Conservation (phyloP, 345 rosid genomes). For the Pugionium cornutum region DNA sequence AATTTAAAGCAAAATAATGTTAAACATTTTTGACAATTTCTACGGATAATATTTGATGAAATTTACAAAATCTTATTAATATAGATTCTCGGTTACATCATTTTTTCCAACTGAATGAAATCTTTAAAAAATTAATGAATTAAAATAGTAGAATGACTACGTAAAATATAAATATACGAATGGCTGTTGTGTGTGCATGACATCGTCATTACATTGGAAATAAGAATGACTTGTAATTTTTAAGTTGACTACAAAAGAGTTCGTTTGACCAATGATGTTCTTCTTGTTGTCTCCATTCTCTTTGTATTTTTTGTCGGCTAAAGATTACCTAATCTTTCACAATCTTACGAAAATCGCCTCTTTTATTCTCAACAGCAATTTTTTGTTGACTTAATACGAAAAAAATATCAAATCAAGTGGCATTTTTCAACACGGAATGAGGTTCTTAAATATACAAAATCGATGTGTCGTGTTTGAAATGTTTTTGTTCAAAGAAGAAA, state of each 20-base stretch:
- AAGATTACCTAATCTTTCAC: conserved; percentile 36
- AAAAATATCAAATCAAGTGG: conserved; percentile 10
- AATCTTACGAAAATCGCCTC: conserved; percentile 24
- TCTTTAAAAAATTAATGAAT: neutral
- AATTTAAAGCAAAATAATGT: no score
- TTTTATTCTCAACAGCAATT: conserved; percentile 18
- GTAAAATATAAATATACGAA: no score
- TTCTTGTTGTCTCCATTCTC: conserved; percentile 34
- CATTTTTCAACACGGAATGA: conserved; percentile 33
- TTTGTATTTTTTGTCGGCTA: conserved; percentile 35
- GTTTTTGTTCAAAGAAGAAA: conserved; percentile 3
- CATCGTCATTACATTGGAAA: conserved; percentile 30
- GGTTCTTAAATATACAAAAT: neutral
- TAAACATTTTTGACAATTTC: neutral
- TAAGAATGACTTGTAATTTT: conserved; percentile 16
- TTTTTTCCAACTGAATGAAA: neutral
- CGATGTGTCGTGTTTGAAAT: conserved; percentile 35
- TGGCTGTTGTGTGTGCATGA: conserved; percentile 26
- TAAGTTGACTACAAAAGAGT: conserved; percentile 22
- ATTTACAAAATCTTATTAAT: no score
- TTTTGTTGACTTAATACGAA: conserved; percentile 31
- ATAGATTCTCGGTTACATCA: neutral
- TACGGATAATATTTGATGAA: no score
- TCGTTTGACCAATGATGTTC: conserved; percentile 35
- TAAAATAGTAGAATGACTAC: neutral